Percentiles rank a stretch among this genome's conserved stretches.
Evolutionary conservation across 169 alveolate genomes (phyloP).

Genomic region (Plasmodium gonderi): DNA sequence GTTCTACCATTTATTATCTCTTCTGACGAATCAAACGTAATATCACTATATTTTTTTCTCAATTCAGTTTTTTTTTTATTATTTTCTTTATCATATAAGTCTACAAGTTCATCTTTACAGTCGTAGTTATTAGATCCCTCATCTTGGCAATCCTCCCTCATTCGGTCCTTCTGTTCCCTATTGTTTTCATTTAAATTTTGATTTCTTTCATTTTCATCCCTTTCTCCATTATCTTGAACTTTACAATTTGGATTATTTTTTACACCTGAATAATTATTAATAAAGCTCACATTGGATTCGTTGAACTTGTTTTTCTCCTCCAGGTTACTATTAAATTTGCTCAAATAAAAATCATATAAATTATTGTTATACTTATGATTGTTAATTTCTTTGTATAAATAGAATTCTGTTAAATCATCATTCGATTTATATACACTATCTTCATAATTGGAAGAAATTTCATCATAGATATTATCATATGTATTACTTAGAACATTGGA

Average conservation of each 20-base stretch:
- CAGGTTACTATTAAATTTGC: constrained; percentile 36
- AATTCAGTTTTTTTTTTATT: neutral
- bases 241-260: neutral
- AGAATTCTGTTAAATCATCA: constrained; percentile 49
- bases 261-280: neutral
- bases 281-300: constrained; percentile 1
- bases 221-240: neutral
- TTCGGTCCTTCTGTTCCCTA: neutral
- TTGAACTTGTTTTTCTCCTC: constrained; percentile 33
- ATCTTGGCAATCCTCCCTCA: neutral
- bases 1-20: neutral
- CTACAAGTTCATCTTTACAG: neutral
- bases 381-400: constrained; percentile 58
- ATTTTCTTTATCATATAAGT: neutral
- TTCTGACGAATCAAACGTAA: neutral
- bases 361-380: constrained; percentile 66
- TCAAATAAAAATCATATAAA: constrained; percentile 57
- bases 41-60: neutral
- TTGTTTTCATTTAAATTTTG: neutral
- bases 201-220: neutral
- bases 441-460: constrained; percentile 32
- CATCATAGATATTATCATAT: constrained; percentile 61
- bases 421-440: constrained; percentile 42
- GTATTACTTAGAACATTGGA: constrained; percentile 47
- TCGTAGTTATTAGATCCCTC: neutral